These are phyloP conservation scores for Linnemannia zychae DNA, from an alignment of 192 early-diverging fungal genomes.

Conservation along the genomic window DNA sequence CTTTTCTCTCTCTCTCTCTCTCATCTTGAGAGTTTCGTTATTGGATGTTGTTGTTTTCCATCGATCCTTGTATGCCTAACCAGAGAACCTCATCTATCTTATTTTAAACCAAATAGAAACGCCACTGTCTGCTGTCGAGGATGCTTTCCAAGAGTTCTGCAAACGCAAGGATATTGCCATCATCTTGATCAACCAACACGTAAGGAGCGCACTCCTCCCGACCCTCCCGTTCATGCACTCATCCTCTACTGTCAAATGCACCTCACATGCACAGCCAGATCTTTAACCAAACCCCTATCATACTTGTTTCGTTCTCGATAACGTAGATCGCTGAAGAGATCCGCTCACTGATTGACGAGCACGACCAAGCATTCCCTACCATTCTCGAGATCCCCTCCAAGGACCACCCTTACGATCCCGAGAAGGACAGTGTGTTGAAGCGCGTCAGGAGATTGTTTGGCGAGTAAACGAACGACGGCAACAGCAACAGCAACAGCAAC, in stretches of 20 bases:
- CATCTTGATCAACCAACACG: slow-evolving; percentile 97
- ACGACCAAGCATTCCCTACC: slow-evolving; percentile 94
- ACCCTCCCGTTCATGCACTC: no score
- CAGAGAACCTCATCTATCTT: background rate
- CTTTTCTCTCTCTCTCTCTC: background rate
- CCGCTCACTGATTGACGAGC: slow-evolving; percentile 89
- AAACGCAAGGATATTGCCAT: slow-evolving; percentile 97
- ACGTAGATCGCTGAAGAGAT: slow-evolving; percentile 93
- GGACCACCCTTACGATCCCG: slow-evolving; percentile 94
- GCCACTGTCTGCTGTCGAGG: slow-evolving; percentile 77
- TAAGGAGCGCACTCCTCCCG: slow-evolving; percentile 58
- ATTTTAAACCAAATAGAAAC: slow-evolving; percentile 69
- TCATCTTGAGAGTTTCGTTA: background rate
- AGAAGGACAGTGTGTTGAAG: slow-evolving; percentile 89
- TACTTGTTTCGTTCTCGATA: background rate
- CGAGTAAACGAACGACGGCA: slow-evolving; percentile 62
- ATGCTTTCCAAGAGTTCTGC: slow-evolving; percentile 90
- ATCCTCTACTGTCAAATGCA: no score
- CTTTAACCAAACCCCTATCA: no score
- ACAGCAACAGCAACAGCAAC: background rate
- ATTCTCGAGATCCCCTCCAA: slow-evolving; percentile 99
- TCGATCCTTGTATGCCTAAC: background rate
- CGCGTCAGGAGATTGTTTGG: slow-evolving; percentile 85
- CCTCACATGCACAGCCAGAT: no score
- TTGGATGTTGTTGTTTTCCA: slow-evolving; percentile 3